A percentile compares a stretch with the other conserved stretches of the same genome.
These are phyloP conservation scores for Oenanthe sinensis DNA, from an alignment of 129 eudicot species.

Conservation along the genomic window DNA sequence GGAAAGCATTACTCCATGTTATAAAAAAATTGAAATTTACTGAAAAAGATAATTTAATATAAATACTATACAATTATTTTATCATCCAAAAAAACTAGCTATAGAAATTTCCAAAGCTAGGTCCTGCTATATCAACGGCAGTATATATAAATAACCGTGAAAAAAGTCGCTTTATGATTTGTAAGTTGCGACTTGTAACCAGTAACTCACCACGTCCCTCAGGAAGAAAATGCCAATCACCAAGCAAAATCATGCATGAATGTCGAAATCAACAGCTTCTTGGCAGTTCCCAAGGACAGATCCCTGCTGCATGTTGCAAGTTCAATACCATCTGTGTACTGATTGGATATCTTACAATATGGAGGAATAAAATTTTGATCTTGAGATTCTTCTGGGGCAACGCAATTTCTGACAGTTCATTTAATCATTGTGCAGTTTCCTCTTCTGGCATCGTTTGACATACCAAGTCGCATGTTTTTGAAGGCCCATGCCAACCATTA, in stretches of 20 bases:
- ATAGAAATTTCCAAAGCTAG: background rate
- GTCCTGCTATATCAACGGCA: background rate
- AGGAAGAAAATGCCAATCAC: background rate
- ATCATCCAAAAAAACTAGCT: background rate
- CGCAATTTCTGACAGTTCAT: background rate
- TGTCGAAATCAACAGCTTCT: background rate
- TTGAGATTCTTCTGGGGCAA: background rate
- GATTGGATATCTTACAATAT: background rate
- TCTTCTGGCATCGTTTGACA: slow-evolving; percentile 60
- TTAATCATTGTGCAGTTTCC: slow-evolving; percentile 78
- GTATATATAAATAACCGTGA: background rate
- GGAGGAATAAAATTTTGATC: background rate
- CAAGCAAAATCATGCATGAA: background rate
- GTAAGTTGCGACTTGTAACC: background rate
- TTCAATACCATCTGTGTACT: background rate
- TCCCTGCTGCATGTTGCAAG: background rate
- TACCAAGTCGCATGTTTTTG: slow-evolving; percentile 83
- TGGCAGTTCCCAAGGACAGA: background rate
- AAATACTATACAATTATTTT: background rate
- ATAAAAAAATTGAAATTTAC: too few relatives aligned
- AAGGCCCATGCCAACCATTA: slow-evolving; percentile 85
- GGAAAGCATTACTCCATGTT: background rate
- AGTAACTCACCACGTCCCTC: background rate
- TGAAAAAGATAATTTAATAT: background rate
- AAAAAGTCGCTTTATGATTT: background rate